Conservation (phyloP, 192 early-diverging fungal genomes). For the Coemansia sp. region DNA sequence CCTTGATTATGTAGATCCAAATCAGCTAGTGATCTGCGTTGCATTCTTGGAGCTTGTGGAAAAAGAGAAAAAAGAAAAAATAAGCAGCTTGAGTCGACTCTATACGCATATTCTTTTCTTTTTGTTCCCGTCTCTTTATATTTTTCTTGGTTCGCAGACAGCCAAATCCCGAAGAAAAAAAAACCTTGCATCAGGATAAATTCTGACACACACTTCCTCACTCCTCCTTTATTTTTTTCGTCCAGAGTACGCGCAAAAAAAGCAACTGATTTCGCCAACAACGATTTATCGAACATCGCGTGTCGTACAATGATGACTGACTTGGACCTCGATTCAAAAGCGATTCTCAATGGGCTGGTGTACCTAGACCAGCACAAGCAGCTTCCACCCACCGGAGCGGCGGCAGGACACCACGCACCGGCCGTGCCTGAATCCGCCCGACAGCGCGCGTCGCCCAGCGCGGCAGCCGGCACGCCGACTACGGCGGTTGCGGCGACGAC, state of each 20-base stretch:
- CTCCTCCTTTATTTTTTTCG: background rate
- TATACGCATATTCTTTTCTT: background rate
- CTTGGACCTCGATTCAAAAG: slow-evolving; percentile 54
- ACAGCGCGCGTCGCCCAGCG: slow-evolving; percentile 10
- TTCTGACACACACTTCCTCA: background rate
- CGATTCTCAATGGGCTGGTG: slow-evolving; percentile 51
- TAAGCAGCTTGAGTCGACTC: background rate
- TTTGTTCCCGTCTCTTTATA: background rate
- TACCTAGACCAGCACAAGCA: slow-evolving; percentile 47
- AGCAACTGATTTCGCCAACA: background rate
- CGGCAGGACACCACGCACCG: background rate
- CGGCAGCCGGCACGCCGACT: background rate
- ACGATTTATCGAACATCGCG: background rate
- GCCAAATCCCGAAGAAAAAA: background rate
- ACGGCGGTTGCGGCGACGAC: slow-evolving; percentile 4
- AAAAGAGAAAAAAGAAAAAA: background rate
- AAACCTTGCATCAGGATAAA: background rate
- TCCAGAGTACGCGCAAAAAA: background rate
- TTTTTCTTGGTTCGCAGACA: background rate
- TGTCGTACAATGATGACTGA: slow-evolving; percentile 43
- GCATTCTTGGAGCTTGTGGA: too few relatives aligned
- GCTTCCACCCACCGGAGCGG: slow-evolving; percentile 7
- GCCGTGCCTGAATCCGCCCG: background rate
- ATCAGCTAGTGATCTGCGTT: too few relatives aligned
- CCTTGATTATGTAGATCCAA: too few relatives aligned